phyloP scores from a whole-genome alignment of 371 early-diverging fungal species.

The Mortierella sp. region DNA sequence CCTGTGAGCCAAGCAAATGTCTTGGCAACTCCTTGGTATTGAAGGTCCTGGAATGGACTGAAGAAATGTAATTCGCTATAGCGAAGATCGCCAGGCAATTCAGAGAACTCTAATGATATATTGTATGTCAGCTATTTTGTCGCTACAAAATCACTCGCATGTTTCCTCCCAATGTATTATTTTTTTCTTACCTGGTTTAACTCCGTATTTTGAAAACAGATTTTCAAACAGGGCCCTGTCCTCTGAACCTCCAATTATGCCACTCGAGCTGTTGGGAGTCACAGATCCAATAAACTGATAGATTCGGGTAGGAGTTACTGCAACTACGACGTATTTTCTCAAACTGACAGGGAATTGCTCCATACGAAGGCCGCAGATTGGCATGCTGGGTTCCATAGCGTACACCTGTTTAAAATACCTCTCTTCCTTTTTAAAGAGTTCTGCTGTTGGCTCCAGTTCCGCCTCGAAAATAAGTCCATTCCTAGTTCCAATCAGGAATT shows the following conservation, averaged over 20 bases:
- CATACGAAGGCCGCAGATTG: slow-evolving; percentile 84
- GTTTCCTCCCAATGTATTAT: not conserved
- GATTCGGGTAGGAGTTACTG: slow-evolving; percentile 83
- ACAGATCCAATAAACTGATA: slow-evolving; percentile 89
- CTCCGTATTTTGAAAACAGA: slow-evolving; percentile 72
- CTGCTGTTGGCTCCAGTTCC: slow-evolving; percentile 85
- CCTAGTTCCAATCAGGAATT: slow-evolving; percentile 85
- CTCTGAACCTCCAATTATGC: slow-evolving; percentile 42
- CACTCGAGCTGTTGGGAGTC: slow-evolving; percentile 39
- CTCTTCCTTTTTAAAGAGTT: slow-evolving; percentile 86
- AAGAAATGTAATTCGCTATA: slow-evolving; percentile 76
- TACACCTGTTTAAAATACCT: slow-evolving; percentile 79
- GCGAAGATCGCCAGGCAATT: slow-evolving; percentile 75
- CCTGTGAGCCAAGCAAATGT: slow-evolving; percentile 85
- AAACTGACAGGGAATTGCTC: slow-evolving; percentile 80
- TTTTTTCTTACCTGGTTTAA: slow-evolving; percentile 62
- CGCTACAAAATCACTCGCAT: not conserved
- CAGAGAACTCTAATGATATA: slow-evolving; percentile 71
- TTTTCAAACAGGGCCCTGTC: slow-evolving; percentile 71
- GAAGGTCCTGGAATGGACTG: slow-evolving; percentile 73
- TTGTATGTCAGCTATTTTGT: not conserved
- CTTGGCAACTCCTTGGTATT: slow-evolving; percentile 75
- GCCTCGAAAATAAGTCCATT: slow-evolving; percentile 90
- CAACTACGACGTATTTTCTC: slow-evolving; percentile 81
- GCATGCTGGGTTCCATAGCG: slow-evolving; percentile 71